phyloP scores from a whole-genome alignment of 1,284 basidiomycete genomes.

The Trametes versicolor region DNA sequence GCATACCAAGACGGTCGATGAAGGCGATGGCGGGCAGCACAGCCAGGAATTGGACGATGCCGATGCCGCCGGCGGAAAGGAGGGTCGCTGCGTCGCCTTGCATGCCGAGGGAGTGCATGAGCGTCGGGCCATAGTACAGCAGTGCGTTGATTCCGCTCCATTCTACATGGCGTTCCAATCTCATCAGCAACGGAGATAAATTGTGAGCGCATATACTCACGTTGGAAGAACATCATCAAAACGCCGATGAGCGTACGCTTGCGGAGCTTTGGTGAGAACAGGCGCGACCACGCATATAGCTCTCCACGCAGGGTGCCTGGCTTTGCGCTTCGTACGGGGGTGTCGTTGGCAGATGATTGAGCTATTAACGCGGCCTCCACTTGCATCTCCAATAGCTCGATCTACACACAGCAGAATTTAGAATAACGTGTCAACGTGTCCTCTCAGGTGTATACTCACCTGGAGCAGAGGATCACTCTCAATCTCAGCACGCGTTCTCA shows the following conservation, averaged over 20 bases:
- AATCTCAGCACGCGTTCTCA: slow-evolving; percentile 48
- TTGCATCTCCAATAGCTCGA: slow-evolving; percentile 79
- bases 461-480: slow-evolving; percentile 62
- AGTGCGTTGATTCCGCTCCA: slow-evolving; percentile 87
- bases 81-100: slow-evolving; percentile 62
- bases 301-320: slow-evolving; percentile 48
- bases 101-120: slow-evolving; percentile 73
- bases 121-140: slow-evolving; percentile 82
- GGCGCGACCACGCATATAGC: slow-evolving; percentile 59
- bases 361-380: slow-evolving; percentile 66
- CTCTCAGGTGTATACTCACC: slow-evolving; percentile 44
- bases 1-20: slow-evolving; percentile 77
- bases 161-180: slow-evolving; percentile 52
- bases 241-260: slow-evolving; percentile 73
- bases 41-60: slow-evolving; percentile 81
- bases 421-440: no score
- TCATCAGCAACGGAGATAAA: neutral
- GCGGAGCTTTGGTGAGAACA: slow-evolving; percentile 63
- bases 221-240: slow-evolving; percentile 83
- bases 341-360: slow-evolving; percentile 37
- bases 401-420: slow-evolving; percentile 47
- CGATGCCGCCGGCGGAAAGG: slow-evolving; percentile 79
- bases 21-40: slow-evolving; percentile 78
- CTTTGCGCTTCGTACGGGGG: slow-evolving; percentile 25
- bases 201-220: slow-evolving; percentile 46